phyloP scores from a whole-genome alignment of 352 stramenopile species.

The Pythium grandisporangium region DNA sequence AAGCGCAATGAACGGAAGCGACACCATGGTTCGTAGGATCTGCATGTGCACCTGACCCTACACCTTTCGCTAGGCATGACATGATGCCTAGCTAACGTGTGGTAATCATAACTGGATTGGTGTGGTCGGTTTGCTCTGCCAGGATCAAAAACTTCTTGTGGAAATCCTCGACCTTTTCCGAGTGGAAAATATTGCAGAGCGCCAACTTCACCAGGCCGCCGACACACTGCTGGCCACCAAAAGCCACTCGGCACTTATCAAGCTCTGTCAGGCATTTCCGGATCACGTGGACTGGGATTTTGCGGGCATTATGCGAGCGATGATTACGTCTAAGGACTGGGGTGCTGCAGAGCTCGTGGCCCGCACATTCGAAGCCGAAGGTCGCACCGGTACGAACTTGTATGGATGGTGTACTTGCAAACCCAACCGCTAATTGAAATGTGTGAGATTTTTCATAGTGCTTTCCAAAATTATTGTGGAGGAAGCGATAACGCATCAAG shows the following conservation, averaged over 20 bases:
- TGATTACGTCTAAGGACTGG: slow-evolving; percentile 53
- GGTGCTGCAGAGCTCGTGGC: slow-evolving; percentile 37
- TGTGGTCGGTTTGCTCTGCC: no score
- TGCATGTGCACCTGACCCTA: neutral
- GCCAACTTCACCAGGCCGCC: slow-evolving; percentile 12
- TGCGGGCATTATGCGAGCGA: slow-evolving; percentile 16
- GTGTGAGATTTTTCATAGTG: no score
- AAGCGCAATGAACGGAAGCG: slow-evolving; percentile 7
- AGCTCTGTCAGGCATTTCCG: slow-evolving; percentile 25
- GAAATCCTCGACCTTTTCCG: slow-evolving; percentile 50
- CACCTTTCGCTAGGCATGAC: neutral
- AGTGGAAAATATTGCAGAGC: slow-evolving; percentile 18
- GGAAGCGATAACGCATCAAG: slow-evolving; percentile 31
- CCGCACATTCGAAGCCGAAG: slow-evolving; percentile 21
- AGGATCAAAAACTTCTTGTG: slow-evolving; percentile 51
- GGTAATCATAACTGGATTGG: no score
- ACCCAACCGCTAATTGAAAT: no score
- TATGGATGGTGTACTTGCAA: no score
- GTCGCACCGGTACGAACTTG: slow-evolving; percentile 3
- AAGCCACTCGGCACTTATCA: slow-evolving; percentile 40
- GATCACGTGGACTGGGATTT: slow-evolving; percentile 21
- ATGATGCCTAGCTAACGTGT: no score
- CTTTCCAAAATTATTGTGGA: slow-evolving; percentile 35
- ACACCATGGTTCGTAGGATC: slow-evolving; percentile 3
- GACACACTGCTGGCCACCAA: slow-evolving; percentile 23